phyloP scores from a whole-genome alignment of 1,139 yeast genomes.

The Yamadazyma mexicana region DNA sequence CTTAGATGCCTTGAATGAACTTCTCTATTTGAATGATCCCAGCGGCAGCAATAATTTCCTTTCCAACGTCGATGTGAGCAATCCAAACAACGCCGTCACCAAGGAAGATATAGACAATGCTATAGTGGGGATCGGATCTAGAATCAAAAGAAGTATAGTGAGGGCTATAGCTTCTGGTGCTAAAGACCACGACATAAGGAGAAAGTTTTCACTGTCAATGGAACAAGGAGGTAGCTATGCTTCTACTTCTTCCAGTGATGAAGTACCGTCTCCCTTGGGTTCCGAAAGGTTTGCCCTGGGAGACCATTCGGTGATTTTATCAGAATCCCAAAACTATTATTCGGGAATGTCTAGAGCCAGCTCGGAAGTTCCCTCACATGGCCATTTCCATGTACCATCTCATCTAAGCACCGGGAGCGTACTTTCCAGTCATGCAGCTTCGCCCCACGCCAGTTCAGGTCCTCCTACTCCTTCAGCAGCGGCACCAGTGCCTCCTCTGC shows the following conservation, averaged over 20 bases:
- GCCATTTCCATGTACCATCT: conserved; percentile 10
- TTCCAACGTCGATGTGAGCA: conserved; percentile 9
- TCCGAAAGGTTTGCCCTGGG: conserved; percentile 12
- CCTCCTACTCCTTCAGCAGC: too few species aligned
- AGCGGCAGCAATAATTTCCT: conserved; percentile 7
- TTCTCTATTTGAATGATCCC: conserved; percentile 33
- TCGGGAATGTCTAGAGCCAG: conserved; percentile 7
- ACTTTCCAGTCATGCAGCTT: too few species aligned
- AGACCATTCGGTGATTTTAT: conserved; percentile 36
- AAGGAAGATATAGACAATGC: conserved; percentile 53
- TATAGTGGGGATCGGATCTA: conserved; percentile 73
- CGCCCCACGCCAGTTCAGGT: conserved; percentile 5
- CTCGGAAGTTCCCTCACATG: background rate
- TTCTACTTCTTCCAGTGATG: conserved; percentile 39
- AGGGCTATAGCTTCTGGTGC: conserved; percentile 46
- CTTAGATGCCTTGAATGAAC: conserved; percentile 37
- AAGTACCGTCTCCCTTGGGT: conserved; percentile 19
- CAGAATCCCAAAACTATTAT: conserved; percentile 25
- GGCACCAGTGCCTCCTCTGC: too few species aligned
- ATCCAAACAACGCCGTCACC: conserved; percentile 8
- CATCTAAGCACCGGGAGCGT: conserved; percentile 4
- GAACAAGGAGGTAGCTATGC: conserved; percentile 26
- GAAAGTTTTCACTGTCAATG: conserved; percentile 22
- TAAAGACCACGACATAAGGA: conserved; percentile 27
- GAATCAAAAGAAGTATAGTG: conserved; percentile 60